Evolutionary conservation across 441 rosid species (phyloP), one percentile per base, ranked within the genome.

Genomic region (Bocquillonia castaneifolia): DNA sequence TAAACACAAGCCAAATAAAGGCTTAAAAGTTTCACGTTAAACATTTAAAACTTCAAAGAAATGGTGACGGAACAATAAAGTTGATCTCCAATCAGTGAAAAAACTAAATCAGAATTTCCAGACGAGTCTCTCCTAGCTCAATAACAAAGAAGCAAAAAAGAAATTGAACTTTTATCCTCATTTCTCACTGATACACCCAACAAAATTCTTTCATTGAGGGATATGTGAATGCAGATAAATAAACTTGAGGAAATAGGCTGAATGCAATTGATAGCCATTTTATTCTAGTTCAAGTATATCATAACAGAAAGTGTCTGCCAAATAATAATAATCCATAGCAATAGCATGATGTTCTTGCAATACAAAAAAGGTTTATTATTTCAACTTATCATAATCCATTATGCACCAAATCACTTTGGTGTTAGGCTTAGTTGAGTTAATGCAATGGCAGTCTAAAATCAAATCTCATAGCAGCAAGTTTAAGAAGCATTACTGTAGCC

Each of bases 41-140:
- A 28, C 18, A 9, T 2, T 51, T 22, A 1, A 22, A 22, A 12
- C 5, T 13, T 18, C 26, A 34, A 7, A 1, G 1, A 32, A 45
- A 36, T 6, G 34, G n/a, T n/a, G n/a, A n/a, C n/a, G n/a, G 7
- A 18, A 5, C 2, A 37, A 34, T 6, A 37, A 1, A 10, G 15
- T 39, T 23, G 22, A 59, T 20, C 14, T 39, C 17, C 1, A 36
- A 10, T 56, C 22, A 6, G 8, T 6, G 10, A 18, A 29, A 58
- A 58, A 58, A 1, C n/a, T 22, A 64, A 51, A 64, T 50, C 48
- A 51, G 31, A 20, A 23, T 47, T 63, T 48, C 13, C 66, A 62
- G 10, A 25, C 39, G 40, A 15, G 3, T 25, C 3, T 50, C 39
- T 48, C 40, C 39, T 32, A 20, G 20, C 20, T 20, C 50, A 45